Base-by-base conservation (phyloP, 805 yeast genomes). In the Suhomyces xylopsoci region DNA sequence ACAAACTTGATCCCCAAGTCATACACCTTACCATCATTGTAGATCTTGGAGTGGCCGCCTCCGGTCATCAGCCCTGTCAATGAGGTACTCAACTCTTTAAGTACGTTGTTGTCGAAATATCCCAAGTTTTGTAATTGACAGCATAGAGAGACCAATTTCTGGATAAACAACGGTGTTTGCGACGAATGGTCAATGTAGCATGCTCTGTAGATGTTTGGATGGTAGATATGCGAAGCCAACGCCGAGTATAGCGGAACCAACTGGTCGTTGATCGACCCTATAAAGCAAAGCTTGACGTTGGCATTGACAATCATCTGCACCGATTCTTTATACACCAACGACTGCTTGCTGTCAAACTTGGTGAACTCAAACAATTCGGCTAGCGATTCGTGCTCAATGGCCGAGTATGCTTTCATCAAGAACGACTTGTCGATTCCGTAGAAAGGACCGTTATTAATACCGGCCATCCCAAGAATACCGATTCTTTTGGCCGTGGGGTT, bases 241-340 rank as follows among this genome's bases (percentile, higher is more conserved):
- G 97, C 85, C 0, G 97, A 91, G 63, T 92, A 93, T 12, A 93
- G 69, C 3, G 99, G 99, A 2, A 93, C 97, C 61, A 94, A 69
- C 68, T 91, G 99, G 68, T 94, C 99, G 66, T 94, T 90, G 25
- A 91, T 83, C 0, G 97, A 89, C 0, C 97, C 98, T 26, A 92
- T 85, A 62, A 87, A 86, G 8, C 90, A 81, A 5, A 93, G 64
- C 63, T 91, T 92, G 36, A 86, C 90, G 55, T 92, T 88, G 54
- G 83, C 81, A 7, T 79, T 76, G 15, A 92, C 79, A 26, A 90
- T 74, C 1, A 80, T 78, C 50, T 84, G 79, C 38, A 93, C 68
- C 14, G 91, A 80, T 54, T 86, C 85, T 24, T 88, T 70, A 58
- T 87, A 86, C 47, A 82, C 87, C 52, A 83, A 73, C 1, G 96